Evolutionary conservation across 805 yeast species (phyloP).

Genomic region (Teunomyces stri): DNA sequence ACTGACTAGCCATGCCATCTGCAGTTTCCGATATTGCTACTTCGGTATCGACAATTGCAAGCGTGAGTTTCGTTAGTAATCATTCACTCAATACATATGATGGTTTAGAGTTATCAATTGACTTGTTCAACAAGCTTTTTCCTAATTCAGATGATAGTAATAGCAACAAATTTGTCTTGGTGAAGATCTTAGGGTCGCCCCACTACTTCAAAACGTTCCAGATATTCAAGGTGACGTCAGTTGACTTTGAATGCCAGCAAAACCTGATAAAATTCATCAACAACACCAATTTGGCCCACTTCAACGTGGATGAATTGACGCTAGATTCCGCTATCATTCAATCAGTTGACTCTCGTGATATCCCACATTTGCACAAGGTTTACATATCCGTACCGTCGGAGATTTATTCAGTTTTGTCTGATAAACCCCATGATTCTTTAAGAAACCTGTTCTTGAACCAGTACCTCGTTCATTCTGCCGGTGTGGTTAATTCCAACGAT

Average conservation of each 20-base stretch:
- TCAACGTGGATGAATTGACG: constrained; percentile 29
- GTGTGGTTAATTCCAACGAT: constrained; percentile 42
- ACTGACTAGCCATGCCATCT: constrained; percentile 14
- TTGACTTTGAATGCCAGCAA: constrained; percentile 23
- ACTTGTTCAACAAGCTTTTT: constrained; percentile 31
- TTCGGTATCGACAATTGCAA: constrained; percentile 26
- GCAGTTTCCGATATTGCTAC: constrained; percentile 4
- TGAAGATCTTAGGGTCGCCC: constrained; percentile 40
- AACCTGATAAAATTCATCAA: constrained; percentile 40
- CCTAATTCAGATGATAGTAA: constrained; percentile 17
- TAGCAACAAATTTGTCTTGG: constrained; percentile 24
- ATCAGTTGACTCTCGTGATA: constrained; percentile 26
- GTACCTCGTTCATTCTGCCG: constrained; percentile 20
- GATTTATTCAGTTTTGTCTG: constrained; percentile 34
- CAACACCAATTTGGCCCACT: constrained; percentile 33
- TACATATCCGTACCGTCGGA: constrained; percentile 48
- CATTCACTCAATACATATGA: constrained; percentile 23
- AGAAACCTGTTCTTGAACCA: constrained; percentile 30
- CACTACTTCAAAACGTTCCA: constrained; percentile 32
- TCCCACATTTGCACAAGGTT: constrained; percentile 43
- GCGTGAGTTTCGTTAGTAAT: constrained; percentile 32
- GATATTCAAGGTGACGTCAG: constrained; percentile 34
- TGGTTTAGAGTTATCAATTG: constrained; percentile 31
- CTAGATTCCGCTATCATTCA: constrained; percentile 38
- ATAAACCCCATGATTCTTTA: constrained; percentile 29